phyloP scores from a whole-genome alignment of 2,329 filamentous ascomycete genomes.

The Neopestalotiopsis sp. region DNA sequence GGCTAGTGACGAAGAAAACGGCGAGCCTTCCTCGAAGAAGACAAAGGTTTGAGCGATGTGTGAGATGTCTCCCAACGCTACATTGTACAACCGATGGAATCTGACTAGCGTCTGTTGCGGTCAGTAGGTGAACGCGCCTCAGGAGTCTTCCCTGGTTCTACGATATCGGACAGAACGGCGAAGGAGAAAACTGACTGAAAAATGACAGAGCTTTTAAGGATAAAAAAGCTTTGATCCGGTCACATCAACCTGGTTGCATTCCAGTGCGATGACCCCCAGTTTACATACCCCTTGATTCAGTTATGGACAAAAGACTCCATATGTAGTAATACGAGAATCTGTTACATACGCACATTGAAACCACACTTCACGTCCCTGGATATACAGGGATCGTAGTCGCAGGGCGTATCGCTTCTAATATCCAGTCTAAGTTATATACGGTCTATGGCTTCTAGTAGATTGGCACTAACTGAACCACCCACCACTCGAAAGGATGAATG shows the following conservation, averaged over 20 bases:
- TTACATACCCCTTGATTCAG: too few species aligned
- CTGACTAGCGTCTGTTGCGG: not conserved
- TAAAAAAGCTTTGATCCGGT: too few species aligned
- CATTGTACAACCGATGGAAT: not conserved
- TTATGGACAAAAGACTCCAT: too few species aligned
- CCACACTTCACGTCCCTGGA: not conserved
- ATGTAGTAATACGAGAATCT: too few species aligned
- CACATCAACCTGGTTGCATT: too few species aligned
- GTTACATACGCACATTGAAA: not conserved
- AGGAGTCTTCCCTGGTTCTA: not conserved
- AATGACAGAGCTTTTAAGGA: too few species aligned
- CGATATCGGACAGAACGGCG: too few species aligned
- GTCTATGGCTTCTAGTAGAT: not conserved
- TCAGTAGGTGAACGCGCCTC: not conserved
- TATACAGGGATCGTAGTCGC: not conserved
- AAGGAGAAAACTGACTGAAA: too few species aligned
- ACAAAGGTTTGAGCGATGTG: conserved; percentile 42
- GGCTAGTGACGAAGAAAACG: conserved; percentile 34
- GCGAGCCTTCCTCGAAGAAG: conserved; percentile 48
- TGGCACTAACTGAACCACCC: not conserved
- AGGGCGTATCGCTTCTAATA: not conserved
- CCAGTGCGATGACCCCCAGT: too few species aligned
- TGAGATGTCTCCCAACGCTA: not conserved
- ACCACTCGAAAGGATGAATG: not conserved
- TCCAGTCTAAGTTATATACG: not conserved